These are phyloP conservation scores for Thraustochytrium sp. DNA, from an alignment of 352 stramenopile genomes.

Conservation along the genomic window DNA sequence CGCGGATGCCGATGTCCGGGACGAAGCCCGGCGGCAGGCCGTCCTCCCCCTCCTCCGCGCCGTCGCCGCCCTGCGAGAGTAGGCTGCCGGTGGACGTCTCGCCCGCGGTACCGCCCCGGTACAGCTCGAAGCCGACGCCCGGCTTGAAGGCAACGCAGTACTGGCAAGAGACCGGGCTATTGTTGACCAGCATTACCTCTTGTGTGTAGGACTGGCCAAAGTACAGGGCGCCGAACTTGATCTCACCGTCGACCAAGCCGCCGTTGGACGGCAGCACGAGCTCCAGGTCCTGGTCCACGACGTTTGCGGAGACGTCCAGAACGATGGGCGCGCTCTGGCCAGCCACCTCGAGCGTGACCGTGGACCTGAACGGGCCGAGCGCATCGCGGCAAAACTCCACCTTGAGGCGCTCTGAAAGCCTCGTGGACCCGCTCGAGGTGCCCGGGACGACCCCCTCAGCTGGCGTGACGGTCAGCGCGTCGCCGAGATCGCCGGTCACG, in stretches of 20 bases:
- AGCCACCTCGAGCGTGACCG: conserved; percentile 32
- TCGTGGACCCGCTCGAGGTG: background rate
- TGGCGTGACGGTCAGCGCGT: background rate
- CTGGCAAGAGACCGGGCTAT: conserved; percentile 50
- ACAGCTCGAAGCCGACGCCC: conserved; percentile 1
- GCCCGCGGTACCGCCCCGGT: background rate
- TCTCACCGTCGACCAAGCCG: conserved; percentile 30
- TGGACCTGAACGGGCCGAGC: conserved; percentile 37
- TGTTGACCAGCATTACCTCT: conserved; percentile 53
- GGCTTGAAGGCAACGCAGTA: conserved; percentile 10
- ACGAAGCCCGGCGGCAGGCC: background rate
- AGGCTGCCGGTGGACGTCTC: background rate
- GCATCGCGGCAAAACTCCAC: conserved; percentile 34
- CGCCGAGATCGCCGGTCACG: background rate
- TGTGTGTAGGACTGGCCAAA: conserved; percentile 48
- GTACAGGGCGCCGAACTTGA: conserved; percentile 52
- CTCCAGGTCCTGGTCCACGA: conserved; percentile 77
- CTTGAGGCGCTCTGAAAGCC: background rate
- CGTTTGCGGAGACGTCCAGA: conserved; percentile 66
- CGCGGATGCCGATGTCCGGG: background rate
- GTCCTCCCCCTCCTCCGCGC: conserved; percentile 31
- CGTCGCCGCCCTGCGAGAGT: conserved; percentile 30
- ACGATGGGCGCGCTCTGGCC: conserved; percentile 51
- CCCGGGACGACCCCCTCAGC: background rate
- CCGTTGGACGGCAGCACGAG: conserved; percentile 57